Evolutionary conservation across 2,329 filamentous ascomycete genomes (phyloP), one percentile per base, ranked within the genome.

Genomic region (Colletotrichum sidae): DNA sequence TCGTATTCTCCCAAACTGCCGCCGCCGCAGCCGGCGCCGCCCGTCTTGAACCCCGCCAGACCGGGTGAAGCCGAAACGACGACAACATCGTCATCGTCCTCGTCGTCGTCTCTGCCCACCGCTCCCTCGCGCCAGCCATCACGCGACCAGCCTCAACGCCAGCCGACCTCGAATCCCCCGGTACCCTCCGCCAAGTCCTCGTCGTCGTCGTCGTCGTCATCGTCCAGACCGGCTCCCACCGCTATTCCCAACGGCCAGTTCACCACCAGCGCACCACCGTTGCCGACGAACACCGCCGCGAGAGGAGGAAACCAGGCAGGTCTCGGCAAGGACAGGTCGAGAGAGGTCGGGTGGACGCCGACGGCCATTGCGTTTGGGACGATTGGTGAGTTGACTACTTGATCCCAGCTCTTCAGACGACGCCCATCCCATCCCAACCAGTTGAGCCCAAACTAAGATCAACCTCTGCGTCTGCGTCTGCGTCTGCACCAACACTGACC

Each of bases 321-420:
- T 4, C 45, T 67, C 0, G 67, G 60, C 6, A 34, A 53, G 15
- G 46, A 41, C 2, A 60, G 55, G 15, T 55, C 55, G 15, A 10
- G 9, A 5, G 58, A 67, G 4, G 49, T 44, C n/a, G 62, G 58
- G 11, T 65, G 60, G 55, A 67, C 67, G 37, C 65, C 55, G 2
- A 59, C 60, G 6, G 67, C 58, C 12, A 68, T 68, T 11, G 67
- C 63, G 5, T 68, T 68, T 33, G 67, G 67, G 7, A 60, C 64
- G 0, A 67, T 68, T 41, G 64, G 67, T 68, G 52, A 13, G 64
- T 63, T 0, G 17, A 25, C 9, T 8, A 45, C 34, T 34, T 4
- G 3, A 2, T 10, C 1, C 8, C 13, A 7, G 4, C 1, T 11
- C 44, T 12, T 10, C 42, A 15, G 25, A 8, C n/a, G 8, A 6